A percentile compares a stretch with the other conserved stretches of the same genome.
Conservation (phyloP, 768 basidiomycete genomes). For the Termitomyces bulborhizus region DNA sequence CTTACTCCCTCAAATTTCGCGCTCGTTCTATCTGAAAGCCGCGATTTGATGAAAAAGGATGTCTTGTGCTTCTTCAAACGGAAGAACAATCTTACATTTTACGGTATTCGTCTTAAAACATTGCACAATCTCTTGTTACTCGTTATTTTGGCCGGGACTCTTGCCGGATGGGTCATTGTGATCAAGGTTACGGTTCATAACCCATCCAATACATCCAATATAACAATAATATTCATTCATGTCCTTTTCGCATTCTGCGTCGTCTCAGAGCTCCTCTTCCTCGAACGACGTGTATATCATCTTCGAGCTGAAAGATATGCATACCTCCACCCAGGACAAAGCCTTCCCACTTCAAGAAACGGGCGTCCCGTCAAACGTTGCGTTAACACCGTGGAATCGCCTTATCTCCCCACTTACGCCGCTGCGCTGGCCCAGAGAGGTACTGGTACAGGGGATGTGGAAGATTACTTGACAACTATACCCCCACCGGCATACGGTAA, state of each 20-base stretch:
- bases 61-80: slow-evolving; percentile 34
- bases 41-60: slow-evolving; percentile 23
- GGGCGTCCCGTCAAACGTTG: slow-evolving; percentile 24
- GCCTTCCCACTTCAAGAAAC: slow-evolving; percentile 35
- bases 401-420: slow-evolving; percentile 65
- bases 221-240: slow-evolving; percentile 51
- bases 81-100: slow-evolving; percentile 27
- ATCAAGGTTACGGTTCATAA: slow-evolving; percentile 15
- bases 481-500: slow-evolving; percentile 75
- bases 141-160: slow-evolving; percentile 36
- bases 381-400: slow-evolving; percentile 63
- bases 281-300: slow-evolving; percentile 60
- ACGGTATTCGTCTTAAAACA: slow-evolving; percentile 42
- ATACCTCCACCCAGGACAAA: slow-evolving; percentile 53
- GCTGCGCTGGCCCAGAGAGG: slow-evolving; percentile 65
- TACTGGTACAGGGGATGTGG: slow-evolving; percentile 68
- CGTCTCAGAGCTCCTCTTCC: slow-evolving; percentile 49
- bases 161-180: slow-evolving; percentile 51
- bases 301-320: slow-evolving; percentile 62
- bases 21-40: slow-evolving; percentile 9
- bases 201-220: background rate
- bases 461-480: slow-evolving; percentile 61
- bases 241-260: slow-evolving; percentile 49
- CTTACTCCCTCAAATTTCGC: slow-evolving; percentile 16
- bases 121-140: slow-evolving; percentile 38